Evolutionary conservation across 805 yeast species (phyloP).

Genomic region (Blastobotrys muscicola): DNA sequence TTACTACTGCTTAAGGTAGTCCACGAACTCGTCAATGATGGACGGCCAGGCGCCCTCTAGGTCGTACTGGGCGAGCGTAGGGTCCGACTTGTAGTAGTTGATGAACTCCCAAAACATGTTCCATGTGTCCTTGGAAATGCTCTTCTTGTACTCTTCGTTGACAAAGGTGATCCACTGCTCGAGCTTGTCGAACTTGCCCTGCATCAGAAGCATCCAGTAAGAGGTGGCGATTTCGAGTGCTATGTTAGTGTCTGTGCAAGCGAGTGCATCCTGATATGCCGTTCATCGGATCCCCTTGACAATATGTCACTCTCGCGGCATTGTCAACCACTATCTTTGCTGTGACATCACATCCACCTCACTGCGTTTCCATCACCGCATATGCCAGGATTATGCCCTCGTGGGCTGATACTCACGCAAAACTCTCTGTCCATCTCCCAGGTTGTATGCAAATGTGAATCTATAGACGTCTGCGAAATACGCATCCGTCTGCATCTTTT

Average conservation of each 20-base stretch:
- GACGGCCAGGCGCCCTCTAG: slow-evolving; percentile 90
- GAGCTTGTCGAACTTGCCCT: slow-evolving; percentile 28
- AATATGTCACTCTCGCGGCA: not conserved
- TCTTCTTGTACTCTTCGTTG: slow-evolving; percentile 29
- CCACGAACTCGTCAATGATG: slow-evolving; percentile 75
- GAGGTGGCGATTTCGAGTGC: slow-evolving; percentile 53
- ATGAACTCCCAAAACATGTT: slow-evolving; percentile 67
- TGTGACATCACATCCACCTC: no score
- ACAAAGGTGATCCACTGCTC: slow-evolving; percentile 51
- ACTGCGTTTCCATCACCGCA: no score
- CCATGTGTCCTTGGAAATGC: slow-evolving; percentile 73
- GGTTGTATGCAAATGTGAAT: slow-evolving; percentile 58
- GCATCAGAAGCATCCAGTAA: slow-evolving; percentile 68
- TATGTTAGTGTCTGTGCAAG: not conserved
- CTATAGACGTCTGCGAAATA: slow-evolving; percentile 54
- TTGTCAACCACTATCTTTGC: not conserved
- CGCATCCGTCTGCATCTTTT: slow-evolving; percentile 23
- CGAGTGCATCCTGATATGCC: not conserved
- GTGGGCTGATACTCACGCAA: slow-evolving; percentile 33
- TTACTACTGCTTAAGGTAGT: slow-evolving; percentile 28
- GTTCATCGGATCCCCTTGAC: not conserved
- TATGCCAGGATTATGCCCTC: no score
- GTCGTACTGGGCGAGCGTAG: slow-evolving; percentile 50
- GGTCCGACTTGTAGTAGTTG: slow-evolving; percentile 38
- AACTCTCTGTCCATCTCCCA: slow-evolving; percentile 50